Conservation (phyloP, 1,284 basidiomycete genomes). For the Puccinia hordei region DNA sequence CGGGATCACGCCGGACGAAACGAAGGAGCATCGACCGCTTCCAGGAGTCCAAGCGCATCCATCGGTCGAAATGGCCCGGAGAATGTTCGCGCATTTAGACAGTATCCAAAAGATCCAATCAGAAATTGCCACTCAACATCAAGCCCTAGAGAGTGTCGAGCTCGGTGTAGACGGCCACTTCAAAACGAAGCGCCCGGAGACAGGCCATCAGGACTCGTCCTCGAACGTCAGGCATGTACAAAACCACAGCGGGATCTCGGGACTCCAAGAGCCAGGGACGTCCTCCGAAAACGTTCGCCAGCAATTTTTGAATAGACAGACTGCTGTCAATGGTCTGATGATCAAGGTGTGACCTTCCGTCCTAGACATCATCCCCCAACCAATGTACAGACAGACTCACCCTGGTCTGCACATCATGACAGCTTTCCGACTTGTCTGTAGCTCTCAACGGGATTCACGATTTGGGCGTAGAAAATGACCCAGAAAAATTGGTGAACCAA, state of each 20-base stretch:
- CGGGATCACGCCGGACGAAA: too few species aligned
- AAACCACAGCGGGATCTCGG: neutral
- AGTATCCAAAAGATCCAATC: neutral
- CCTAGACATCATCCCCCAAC: neutral
- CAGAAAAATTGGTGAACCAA: too few species aligned
- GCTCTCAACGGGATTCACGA: constrained; percentile 6
- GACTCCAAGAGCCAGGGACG: neutral
- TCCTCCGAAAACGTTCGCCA: constrained; percentile 9
- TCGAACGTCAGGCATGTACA: neutral
- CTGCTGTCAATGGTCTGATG: constrained; percentile 3
- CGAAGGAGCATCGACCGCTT: too few species aligned
- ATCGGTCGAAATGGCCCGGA: constrained; percentile 10
- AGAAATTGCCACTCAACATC: neutral
- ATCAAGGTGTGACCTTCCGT: neutral
- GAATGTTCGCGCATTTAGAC: constrained; percentile 11
- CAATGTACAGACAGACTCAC: neutral
- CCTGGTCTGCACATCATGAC: neutral
- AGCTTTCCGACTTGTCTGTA: constrained; percentile 9
- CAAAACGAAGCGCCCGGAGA: constrained; percentile 2
- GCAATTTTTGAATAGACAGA: constrained; percentile 4
- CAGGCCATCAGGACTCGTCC: neutral
- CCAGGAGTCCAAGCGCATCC: neutral
- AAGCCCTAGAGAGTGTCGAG: constrained; percentile 19
- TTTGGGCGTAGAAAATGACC: neutral
- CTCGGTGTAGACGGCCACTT: constrained; percentile 14